phyloP scores from a whole-genome alignment of 805 yeast species.

The Kodamaea jinghongensis region DNA sequence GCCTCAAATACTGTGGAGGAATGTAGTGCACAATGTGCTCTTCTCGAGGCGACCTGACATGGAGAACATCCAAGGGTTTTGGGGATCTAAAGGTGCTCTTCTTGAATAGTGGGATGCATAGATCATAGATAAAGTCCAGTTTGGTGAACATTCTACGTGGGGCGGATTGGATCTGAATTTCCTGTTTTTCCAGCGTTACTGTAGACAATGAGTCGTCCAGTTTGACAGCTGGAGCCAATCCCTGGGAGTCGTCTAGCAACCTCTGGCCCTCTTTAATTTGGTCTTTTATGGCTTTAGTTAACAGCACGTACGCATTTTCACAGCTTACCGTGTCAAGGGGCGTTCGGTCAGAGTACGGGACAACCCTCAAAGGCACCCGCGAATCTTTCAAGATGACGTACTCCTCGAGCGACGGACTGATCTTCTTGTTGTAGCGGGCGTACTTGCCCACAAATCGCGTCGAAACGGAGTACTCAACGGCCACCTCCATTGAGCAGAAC shows the following conservation, averaged over 20 bases:
- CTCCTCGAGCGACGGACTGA: constrained; percentile 38
- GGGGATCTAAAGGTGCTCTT: constrained; percentile 2
- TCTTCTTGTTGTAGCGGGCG: constrained; percentile 28
- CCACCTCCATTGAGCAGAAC: constrained; percentile 25
- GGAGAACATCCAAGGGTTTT: constrained; percentile 10
- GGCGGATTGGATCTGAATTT: too few relatives aligned
- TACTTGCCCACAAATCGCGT: constrained; percentile 40
- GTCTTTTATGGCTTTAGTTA: constrained; percentile 1
- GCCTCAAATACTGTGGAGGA: constrained; percentile 16
- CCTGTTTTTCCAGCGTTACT: too few relatives aligned
- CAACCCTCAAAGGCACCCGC: constrained; percentile 23
- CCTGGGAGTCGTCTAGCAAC: too few relatives aligned
- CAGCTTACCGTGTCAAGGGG: neutral
- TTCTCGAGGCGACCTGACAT: constrained; percentile 6
- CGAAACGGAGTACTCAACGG: constrained; percentile 31
- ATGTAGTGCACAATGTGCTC: constrained; percentile 17
- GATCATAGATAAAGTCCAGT: constrained; percentile 1
- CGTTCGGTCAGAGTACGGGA: constrained; percentile 9
- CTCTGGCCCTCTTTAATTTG: constrained; percentile 1
- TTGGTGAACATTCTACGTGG: too few relatives aligned
- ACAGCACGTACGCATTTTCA: neutral
- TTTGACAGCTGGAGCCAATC: too few relatives aligned
- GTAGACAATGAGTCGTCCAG: too few relatives aligned
- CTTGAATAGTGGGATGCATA: constrained; percentile 4
- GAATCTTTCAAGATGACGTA: constrained; percentile 36